A percentile compares a stretch with the other conserved stretches of the same genome.
phyloP scores from a whole-genome alignment of 208 protist species.

The Trypanosoma boissoni region DNA sequence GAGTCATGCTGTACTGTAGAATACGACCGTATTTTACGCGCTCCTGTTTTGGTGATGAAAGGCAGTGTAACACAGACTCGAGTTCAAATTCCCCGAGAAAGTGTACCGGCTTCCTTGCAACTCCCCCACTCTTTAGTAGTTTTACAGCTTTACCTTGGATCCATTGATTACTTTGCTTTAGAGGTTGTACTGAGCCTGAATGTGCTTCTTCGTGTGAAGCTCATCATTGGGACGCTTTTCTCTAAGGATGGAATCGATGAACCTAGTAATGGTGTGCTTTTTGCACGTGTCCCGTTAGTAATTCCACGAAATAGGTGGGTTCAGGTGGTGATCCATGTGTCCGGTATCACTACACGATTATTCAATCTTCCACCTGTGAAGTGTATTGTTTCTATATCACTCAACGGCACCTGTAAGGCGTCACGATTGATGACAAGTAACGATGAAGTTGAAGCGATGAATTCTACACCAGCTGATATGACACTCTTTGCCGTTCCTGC shows the following conservation, averaged over 20 bases:
- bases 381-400: conserved; percentile 58
- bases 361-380: conserved; percentile 57
- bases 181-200: conserved; percentile 52
- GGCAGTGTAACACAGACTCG: conserved; percentile 37
- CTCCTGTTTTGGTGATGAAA: conserved; percentile 51
- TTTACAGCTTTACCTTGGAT: conserved; percentile 52
- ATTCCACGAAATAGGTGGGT: conserved; percentile 80
- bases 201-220: conserved; percentile 43
- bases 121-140: conserved; percentile 46
- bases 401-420: conserved; percentile 51
- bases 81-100: conserved; percentile 61
- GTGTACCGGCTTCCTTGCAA: conserved; percentile 39
- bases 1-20: conserved; percentile 50
- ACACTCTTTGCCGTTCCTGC: conserved; percentile 79
- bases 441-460: conserved; percentile 68
- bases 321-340: conserved; percentile 81
- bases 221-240: conserved; percentile 66
- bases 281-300: conserved; percentile 61
- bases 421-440: conserved; percentile 46
- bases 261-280: conserved; percentile 27
- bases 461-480: conserved; percentile 58
- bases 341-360: conserved; percentile 59
- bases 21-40: conserved; percentile 41
- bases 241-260: conserved; percentile 41
- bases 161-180: conserved; percentile 59